phyloP scores from a whole-genome alignment of 2,329 filamentous ascomycete species.

The Alternaria alternata region DNA sequence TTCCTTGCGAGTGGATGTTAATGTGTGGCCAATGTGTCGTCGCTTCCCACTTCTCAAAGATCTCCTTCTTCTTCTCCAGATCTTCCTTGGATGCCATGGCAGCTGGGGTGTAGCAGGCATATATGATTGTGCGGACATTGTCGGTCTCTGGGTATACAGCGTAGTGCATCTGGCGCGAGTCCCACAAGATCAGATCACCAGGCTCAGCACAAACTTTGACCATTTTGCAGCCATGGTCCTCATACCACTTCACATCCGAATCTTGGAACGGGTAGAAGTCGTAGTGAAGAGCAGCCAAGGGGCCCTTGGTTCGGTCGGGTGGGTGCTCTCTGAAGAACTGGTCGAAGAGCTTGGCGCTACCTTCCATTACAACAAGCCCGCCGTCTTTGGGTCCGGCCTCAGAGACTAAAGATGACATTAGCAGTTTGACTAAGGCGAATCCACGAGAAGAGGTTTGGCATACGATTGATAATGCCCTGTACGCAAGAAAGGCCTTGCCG shows the following conservation, averaged over 20 bases:
- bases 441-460: slow-evolving; percentile 36
- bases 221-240: slow-evolving; percentile 50
- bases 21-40: slow-evolving; percentile 33
- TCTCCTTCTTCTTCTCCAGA: slow-evolving; percentile 17
- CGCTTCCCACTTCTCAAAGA: slow-evolving; percentile 19
- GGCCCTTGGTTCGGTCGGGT: slow-evolving; percentile 24
- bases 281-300: slow-evolving; percentile 14
- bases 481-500: slow-evolving; percentile 49
- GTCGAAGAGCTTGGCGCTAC: slow-evolving; percentile 50
- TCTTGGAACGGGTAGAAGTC: slow-evolving; percentile 52
- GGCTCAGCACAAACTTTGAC: slow-evolving; percentile 54
- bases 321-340: slow-evolving; percentile 19
- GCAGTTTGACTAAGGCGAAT: background rate
- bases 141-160: slow-evolving; percentile 22
- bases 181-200: slow-evolving; percentile 58
- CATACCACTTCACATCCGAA: slow-evolving; percentile 55
- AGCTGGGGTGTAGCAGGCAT: slow-evolving; percentile 28
- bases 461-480: slow-evolving; percentile 56
- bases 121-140: slow-evolving; percentile 23
- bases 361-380: slow-evolving; percentile 57
- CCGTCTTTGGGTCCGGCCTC: slow-evolving; percentile 55
- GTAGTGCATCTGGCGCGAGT: slow-evolving; percentile 59
- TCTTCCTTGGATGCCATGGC: slow-evolving; percentile 24
- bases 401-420: slow-evolving; percentile 6
- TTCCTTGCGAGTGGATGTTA: slow-evolving; percentile 24